A percentile compares a stretch with the other conserved stretches of the same genome.
These are phyloP conservation scores for Pestalotiopsis sp. DNA, from an alignment of 2,329 filamentous ascomycete species.

Conservation along the genomic window DNA sequence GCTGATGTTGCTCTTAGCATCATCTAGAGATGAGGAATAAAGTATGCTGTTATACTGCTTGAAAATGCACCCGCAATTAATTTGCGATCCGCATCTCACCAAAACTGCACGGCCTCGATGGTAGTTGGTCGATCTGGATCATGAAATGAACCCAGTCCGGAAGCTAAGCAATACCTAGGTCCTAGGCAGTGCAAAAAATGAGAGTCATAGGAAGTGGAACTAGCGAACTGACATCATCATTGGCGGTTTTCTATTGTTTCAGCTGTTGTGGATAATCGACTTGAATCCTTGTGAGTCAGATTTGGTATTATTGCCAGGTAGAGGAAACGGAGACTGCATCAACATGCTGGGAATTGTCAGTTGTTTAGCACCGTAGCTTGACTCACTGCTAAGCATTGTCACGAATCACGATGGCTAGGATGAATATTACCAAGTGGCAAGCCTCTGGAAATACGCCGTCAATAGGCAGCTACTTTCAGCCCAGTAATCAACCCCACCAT, in stretches of 20 bases:
- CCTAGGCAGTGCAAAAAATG: not conserved
- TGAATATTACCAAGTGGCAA: not conserved
- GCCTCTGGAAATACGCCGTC: not conserved
- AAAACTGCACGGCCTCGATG: too few relatives aligned
- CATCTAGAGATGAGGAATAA: not conserved
- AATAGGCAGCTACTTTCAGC: not conserved
- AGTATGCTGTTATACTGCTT: not conserved
- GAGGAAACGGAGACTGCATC: not conserved
- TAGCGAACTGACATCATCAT: slow-evolving; percentile 8
- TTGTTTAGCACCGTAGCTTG: not conserved
- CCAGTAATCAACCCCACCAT: not conserved
- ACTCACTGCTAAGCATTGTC: not conserved
- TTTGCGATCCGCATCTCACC: too few relatives aligned
- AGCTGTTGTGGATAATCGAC: not conserved
- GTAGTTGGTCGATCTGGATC: too few relatives aligned
- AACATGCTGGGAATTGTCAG: not conserved
- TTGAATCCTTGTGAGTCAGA: not conserved
- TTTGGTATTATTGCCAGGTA: not conserved
- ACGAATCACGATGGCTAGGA: not conserved
- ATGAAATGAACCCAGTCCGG: not conserved
- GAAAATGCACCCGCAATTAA: not conserved
- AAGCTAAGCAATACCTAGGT: not conserved
- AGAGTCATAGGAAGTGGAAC: slow-evolving; percentile 13
- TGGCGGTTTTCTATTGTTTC: not conserved
- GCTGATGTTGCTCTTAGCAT: not conserved